A percentile compares a stretch with the other conserved stretches of the same genome.
Evolutionary conservation across 768 basidiomycete genomes (phyloP).

Genomic region (Brasilioporus rufonigricans): DNA sequence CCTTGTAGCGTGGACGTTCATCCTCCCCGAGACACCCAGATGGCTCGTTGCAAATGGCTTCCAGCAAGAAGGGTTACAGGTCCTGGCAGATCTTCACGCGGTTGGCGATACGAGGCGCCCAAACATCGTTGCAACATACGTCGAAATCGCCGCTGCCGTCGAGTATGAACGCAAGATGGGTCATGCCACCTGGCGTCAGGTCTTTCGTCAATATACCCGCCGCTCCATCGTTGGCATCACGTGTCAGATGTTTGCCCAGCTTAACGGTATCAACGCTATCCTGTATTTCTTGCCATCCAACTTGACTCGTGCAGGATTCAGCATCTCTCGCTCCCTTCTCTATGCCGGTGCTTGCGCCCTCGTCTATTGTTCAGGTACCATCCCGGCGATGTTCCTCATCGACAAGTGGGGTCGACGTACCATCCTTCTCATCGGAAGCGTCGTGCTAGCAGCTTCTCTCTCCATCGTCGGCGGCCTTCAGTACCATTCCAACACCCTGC

Average conservation of each 20-base stretch:
- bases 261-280: conserved; percentile 57
- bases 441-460: conserved; percentile 42
- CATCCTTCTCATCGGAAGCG: conserved; percentile 49
- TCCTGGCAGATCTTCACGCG: conserved; percentile 58
- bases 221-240: conserved; percentile 51
- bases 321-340: conserved; percentile 40
- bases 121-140: conserved; percentile 43
- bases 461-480: conserved; percentile 54
- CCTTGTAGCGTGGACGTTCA: conserved; percentile 45
- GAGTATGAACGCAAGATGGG: conserved; percentile 39
- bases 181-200: conserved; percentile 45
- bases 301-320: conserved; percentile 49
- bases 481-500: conserved; percentile 40
- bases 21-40: conserved; percentile 51
- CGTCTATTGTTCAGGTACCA: conserved; percentile 47
- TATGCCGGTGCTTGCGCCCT: conserved; percentile 47
- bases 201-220: conserved; percentile 50
- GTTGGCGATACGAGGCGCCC: conserved; percentile 44
- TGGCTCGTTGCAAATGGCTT: conserved; percentile 57
- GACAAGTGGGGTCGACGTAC: conserved; percentile 51
- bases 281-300: conserved; percentile 57
- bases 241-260: conserved; percentile 54
- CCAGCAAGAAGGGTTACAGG: conserved; percentile 45
- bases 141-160: conserved; percentile 40
- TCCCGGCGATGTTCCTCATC: conserved; percentile 53